Evolutionary conservation across 164 flowering plant species (phyloP), one percentile per base, ranked within the genome.

Genomic region (Macadamia integrifolia): DNA sequence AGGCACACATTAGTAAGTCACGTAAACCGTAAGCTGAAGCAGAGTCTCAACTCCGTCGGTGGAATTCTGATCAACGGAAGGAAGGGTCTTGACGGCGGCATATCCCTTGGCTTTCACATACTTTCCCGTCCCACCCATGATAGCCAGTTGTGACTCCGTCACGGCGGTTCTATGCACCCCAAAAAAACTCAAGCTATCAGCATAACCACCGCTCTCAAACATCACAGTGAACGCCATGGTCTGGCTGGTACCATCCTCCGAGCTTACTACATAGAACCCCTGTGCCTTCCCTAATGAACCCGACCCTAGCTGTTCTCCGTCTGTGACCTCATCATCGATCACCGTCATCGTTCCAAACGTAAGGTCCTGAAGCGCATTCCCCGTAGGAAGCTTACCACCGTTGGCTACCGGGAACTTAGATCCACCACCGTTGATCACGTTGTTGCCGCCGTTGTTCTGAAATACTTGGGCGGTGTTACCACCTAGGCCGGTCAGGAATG

Each of bases 101-200:
- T 65, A 81, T 3, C 93, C 93, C 75, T 79, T 82, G 14, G 91
- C 92, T 65, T 84, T 82, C 35, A 78, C 73, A 60, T 82, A 88
- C 83, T 87, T 89, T 6, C 93, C 92, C 0, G 92, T 91, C 9
- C 97, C 96, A n/a, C 93, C 97, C 85, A 88, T 92, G 63, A 89
- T 66, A 0, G 85, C 85, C 2, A 88, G 67, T 31, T 81, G 83
- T 50, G 87, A 87, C 46, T 85, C 90, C 0, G 88, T 78, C 2
- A 79, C 86, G 1, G 74, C 86, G 0, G 76, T 77, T 28, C 81
- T 67, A 60, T 81, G 86, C 3, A 86, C 84, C 0, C 96, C 92
- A 9, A 88, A 86, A 80, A 89, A 87, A 80, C 85, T 85, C 60
- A 87, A 61, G 66, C 76, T 87, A 58, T 87, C 88, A 0, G 32